A percentile compares a stretch with the other conserved stretches of the same genome.
Evolutionary conservation across 331 rosid species (phyloP).

Genomic region (Quercus phellos): DNA sequence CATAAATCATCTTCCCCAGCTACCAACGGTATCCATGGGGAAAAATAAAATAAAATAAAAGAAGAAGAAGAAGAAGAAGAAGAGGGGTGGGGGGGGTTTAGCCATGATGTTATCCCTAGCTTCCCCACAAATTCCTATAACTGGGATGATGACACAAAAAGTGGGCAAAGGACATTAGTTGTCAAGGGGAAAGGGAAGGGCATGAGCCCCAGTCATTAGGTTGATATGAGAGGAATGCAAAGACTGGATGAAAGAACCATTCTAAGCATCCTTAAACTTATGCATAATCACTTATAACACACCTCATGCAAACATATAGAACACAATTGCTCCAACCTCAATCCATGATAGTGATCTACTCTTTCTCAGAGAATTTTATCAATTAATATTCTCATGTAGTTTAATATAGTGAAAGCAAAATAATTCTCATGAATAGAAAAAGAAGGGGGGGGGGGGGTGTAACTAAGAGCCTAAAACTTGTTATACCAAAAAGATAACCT

Average conservation of each 20-base stretch:
- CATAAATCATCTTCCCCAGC: not conserved
- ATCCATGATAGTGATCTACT: not conserved
- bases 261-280: not conserved
- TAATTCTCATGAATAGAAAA: not conserved
- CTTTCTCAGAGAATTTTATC: not conserved
- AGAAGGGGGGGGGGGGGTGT: no score
- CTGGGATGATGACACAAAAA: not conserved
- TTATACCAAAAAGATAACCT: not conserved
- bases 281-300: not conserved
- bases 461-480: not conserved
- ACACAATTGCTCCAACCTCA: not conserved
- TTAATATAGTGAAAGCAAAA: not conserved
- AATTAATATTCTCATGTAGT: not conserved
- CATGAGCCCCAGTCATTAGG: not conserved
- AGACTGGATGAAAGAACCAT: not conserved
- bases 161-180: not conserved
- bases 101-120: not conserved
- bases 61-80: no score
- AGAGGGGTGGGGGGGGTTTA: no score
- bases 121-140: not conserved
- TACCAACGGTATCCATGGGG: not conserved
- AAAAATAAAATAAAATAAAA: not conserved
- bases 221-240: not conserved
- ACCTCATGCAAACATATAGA: not conserved
- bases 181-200: not conserved